Evolutionary conservation across 1,139 yeast species (phyloP), one percentile per base, ranked within the genome.

Genomic region (Scheffersomyces titani): DNA sequence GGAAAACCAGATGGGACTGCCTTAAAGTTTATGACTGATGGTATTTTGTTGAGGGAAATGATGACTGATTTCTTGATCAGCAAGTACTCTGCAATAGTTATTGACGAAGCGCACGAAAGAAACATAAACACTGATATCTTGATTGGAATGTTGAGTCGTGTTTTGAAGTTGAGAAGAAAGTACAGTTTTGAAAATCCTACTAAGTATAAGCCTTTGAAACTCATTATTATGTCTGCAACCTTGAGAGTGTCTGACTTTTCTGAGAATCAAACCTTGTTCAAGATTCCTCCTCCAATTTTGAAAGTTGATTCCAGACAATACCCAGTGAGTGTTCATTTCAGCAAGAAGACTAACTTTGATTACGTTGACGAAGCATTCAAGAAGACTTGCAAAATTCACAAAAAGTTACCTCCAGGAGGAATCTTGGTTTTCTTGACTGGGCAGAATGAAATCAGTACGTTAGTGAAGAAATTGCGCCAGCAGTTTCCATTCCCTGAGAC

Each of bases 41-140:
- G 99, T 85, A 97, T 96, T 49, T 75, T 96, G 54, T 75, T 96
- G 45, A 81, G 98, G 64, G 99, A 96, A 72, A 87, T 96, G 89
- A 89, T 94, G 88, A 77, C 85, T 0, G 99, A 96, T 66, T 89
- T 94, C 62, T 74, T 88, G 62, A 77, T 96, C 52, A 81, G 84
- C 46, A 91, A 90, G 67, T 96, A 96, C 70, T 92, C 98, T 0
- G 88, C 90, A 1, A 81, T 96, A 50, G 83, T 96, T 44, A 91
- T 96, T 59, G 99, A 96, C 76, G 99, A 94, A 73, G 99, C 99
- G 0, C 99, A 96, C 71, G 99, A 96, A 71, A 84, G 99, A 68
- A 93, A 92, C 67, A 87, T 93, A 60, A 96, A 94, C 67, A 96
- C 99, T 0, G 99, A 96, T 74, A 93, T 96, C 54, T 77, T 96